Base-by-base conservation (phyloP, 2,329 filamentous ascomycete genomes). In the Botrytis elliptica region DNA sequence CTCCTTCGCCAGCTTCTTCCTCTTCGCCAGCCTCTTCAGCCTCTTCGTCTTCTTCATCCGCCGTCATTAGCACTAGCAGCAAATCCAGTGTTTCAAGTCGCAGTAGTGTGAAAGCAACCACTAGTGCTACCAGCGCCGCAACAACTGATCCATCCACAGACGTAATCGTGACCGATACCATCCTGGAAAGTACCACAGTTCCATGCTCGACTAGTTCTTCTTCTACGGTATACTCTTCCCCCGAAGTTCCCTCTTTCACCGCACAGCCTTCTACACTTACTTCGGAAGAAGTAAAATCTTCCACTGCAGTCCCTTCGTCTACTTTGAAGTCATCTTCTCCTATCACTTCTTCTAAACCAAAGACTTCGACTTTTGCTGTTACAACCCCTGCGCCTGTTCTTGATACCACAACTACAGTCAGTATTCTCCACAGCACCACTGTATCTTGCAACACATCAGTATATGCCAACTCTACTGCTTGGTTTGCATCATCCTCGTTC, bases 121-220 rank as follows among this genome's bases (percentile, higher is more conserved):
- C 22, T 42, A 49, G 55, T 33, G 38, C 49, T 57, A 49, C 38
- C 46, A 67, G 38, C 25, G 36, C 65, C 14, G 36, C 33, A n/a
- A 25, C 42, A 38, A 49, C 65, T n/a, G 40, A 14, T 12, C n/a
- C 55, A 44, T 59, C 68, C 55, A 46, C 64, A 4, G 33, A 55
- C 3, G 55, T 33, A 20, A 14, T 44, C 25, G 55, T 42, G 9
- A 70, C 55, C 5, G n/a, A 52, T 14, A 70, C 71, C 40, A n/a
- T 52, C 38, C 20, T 42, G 10, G 55, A 38, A 49, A 69, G 57
- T 36, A 36, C 55, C 8, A 70, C 71, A 14, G 64, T 40, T 22
- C 64, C 64, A 33, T 52, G 40, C 71, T 44, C 44, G 36, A 66
- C 70, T 38, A 66, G 25, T 10, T 52, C 57, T 63, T 62, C 71